These are phyloP conservation scores for Lobosporangium transversale DNA, from an alignment of 192 early-diverging fungal genomes.

Conservation along the genomic window DNA sequence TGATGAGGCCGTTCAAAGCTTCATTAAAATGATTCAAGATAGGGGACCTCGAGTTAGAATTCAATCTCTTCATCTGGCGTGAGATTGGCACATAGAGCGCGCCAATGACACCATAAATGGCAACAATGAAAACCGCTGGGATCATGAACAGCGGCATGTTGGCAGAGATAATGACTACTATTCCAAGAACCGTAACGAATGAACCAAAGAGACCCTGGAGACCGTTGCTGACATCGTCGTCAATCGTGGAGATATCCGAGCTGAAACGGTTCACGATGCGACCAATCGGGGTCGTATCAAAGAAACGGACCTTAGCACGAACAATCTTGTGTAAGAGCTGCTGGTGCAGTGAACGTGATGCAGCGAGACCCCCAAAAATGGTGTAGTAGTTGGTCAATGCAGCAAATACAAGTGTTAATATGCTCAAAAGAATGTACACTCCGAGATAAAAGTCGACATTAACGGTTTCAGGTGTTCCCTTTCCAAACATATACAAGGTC, in stretches of 20 bases:
- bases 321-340: conserved; percentile 66
- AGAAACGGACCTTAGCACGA: conserved; percentile 85
- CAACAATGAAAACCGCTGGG: conserved; percentile 65
- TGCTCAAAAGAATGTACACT: conserved; percentile 69
- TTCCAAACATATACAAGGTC: conserved; percentile 34
- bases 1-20: conserved; percentile 77
- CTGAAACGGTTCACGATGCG: conserved; percentile 85
- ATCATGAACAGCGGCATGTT: conserved; percentile 82
- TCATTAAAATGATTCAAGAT: conserved; percentile 88
- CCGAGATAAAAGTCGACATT: conserved; percentile 70
- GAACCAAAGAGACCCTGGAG: conserved; percentile 62
- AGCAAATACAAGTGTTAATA: conserved; percentile 50
- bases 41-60: conserved; percentile 79
- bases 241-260: conserved; percentile 86
- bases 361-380: conserved; percentile 61
- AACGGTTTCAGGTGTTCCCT: conserved; percentile 41
- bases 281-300: conserved; percentile 90
- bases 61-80: conserved; percentile 90
- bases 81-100: conserved; percentile 79
- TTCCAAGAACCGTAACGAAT: conserved; percentile 61
- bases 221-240: conserved; percentile 66
- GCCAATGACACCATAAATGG: conserved; percentile 72
- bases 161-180: conserved; percentile 68
- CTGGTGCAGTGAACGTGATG: conserved; percentile 68
- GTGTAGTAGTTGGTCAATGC: conserved; percentile 55